These are phyloP conservation scores for Suillus spraguei DNA, from an alignment of 768 basidiomycete species.

Conservation along the genomic window DNA sequence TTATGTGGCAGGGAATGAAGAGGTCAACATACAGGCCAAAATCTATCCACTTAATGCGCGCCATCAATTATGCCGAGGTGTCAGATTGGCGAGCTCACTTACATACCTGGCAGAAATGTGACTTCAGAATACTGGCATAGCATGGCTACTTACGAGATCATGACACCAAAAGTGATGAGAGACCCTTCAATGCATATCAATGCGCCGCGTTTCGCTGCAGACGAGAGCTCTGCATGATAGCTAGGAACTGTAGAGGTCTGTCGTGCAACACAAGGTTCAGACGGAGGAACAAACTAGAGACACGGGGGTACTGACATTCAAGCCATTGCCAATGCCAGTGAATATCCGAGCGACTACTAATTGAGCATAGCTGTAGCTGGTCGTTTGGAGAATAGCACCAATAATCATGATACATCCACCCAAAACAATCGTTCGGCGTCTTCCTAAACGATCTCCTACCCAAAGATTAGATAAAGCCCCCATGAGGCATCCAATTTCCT, in stretches of 20 bases:
- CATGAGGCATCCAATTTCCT: conserved; percentile 67
- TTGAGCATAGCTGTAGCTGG: conserved; percentile 60
- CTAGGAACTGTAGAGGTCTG: conserved; percentile 67
- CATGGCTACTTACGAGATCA: conserved; percentile 51
- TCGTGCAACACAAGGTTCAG: not conserved
- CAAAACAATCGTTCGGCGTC: conserved; percentile 57
- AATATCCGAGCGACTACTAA: conserved; percentile 62
- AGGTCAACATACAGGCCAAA: conserved; percentile 51
- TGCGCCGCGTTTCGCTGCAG: conserved; percentile 57
- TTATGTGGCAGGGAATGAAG: conserved; percentile 8
- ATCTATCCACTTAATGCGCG: conserved; percentile 54
- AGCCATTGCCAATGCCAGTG: conserved; percentile 67
- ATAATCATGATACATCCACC: conserved; percentile 63
- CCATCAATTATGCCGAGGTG: not conserved
- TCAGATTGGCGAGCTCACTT: not conserved
- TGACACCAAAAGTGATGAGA: conserved; percentile 64
- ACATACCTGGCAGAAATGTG: conserved; percentile 17
- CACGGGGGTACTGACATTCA: conserved; percentile 46
- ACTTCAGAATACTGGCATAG: not conserved
- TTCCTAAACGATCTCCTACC: conserved; percentile 61
- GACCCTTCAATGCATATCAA: conserved; percentile 69
- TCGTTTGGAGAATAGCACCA: conserved; percentile 61
- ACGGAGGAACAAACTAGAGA: not conserved
- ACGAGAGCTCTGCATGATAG: conserved; percentile 69
- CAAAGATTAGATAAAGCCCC: conserved; percentile 66